Evolutionary conservation across 768 basidiomycete species (phyloP), one percentile per base, ranked within the genome.

Genomic region (Mrakia gelida): DNA sequence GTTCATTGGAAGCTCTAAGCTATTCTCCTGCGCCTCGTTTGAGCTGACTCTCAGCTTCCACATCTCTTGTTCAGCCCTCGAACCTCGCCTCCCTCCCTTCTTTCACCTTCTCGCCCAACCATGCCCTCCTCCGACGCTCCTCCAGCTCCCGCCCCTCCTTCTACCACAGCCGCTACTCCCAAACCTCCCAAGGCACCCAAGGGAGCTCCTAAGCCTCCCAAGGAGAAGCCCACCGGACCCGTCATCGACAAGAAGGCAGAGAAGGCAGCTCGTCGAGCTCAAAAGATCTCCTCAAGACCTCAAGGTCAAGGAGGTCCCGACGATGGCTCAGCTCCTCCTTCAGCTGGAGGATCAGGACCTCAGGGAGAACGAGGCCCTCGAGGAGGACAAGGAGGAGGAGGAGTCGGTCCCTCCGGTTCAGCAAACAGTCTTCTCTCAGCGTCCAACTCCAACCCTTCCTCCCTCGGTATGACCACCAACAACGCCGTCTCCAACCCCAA

Each of bases 161-260:
- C 74, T 6, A 5, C 45, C 10, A 41, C 45, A 0, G 18, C 52
- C 21, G 62, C 75, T 23, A 23, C 75, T 4, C 45, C 62, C 28
- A 45, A 75, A 18, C 43, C 75, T 32, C 62, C 75, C 15, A 75
- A 75, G 18, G 63, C 49, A 2, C 49, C 38, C 41, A 70, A 70
- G n/a, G 67, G 67, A 38, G 26, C 67, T n/a, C 67, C 67, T 4
- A 70, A 70, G 26, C 67, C 67, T 1, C 67, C 41, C 59, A 65
- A 62, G n/a, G 38, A 62, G 26, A 76, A 79, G 65, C 59, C 59
- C 6, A 28, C 59, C 26, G 65, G 43, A 18, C 30, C 70, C 52
- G 54, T 52, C 30, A 65, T 75, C 6, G 75, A 79, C 65, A 79
- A 79, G 43, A 79, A 79, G 71, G 78, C 78, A 3, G 78, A 72